A percentile compares a stretch with the other conserved stretches of the same genome.
phyloP scores from a whole-genome alignment of 1,284 basidiomycete genomes.

The Leccinum solheimii region DNA sequence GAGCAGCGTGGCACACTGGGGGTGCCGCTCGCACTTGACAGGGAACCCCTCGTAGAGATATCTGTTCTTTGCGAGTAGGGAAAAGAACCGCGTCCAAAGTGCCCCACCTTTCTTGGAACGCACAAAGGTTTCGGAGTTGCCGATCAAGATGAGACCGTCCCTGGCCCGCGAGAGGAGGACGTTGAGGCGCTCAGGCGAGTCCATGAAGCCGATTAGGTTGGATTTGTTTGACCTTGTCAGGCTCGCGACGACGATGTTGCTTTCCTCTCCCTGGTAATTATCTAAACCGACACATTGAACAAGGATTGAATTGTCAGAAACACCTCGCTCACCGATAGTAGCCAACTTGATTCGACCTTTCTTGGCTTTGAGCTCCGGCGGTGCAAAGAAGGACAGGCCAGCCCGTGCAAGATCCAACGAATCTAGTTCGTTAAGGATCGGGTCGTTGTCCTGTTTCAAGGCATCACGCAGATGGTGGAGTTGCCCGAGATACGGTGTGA shows the following conservation, averaged over 20 bases:
- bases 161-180: slow-evolving; percentile 62
- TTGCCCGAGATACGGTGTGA: slow-evolving; percentile 70
- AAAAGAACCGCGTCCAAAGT: slow-evolving; percentile 50
- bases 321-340: slow-evolving; percentile 49
- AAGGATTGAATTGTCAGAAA: neutral
- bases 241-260: slow-evolving; percentile 57
- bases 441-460: slow-evolving; percentile 51
- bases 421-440: slow-evolving; percentile 62
- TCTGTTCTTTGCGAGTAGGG: slow-evolving; percentile 1
- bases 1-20: slow-evolving; percentile 37
- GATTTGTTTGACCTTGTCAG: slow-evolving; percentile 54
- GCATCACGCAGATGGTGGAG: slow-evolving; percentile 47
- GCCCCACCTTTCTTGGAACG: slow-evolving; percentile 50
- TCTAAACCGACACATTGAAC: slow-evolving; percentile 34
- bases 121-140: slow-evolving; percentile 55
- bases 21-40: slow-evolving; percentile 52
- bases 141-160: slow-evolving; percentile 58
- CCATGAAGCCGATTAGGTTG: slow-evolving; percentile 64
- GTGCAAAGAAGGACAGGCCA: slow-evolving; percentile 40
- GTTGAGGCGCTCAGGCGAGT: slow-evolving; percentile 58
- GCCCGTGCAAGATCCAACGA: slow-evolving; percentile 42
- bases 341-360: slow-evolving; percentile 49
- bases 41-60: neutral
- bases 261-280: slow-evolving; percentile 66
- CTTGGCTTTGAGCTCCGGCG: slow-evolving; percentile 31